These are phyloP conservation scores for Microcyclospora tardicrescens DNA, from an alignment of 2,329 filamentous ascomycete genomes.

Conservation along the genomic window DNA sequence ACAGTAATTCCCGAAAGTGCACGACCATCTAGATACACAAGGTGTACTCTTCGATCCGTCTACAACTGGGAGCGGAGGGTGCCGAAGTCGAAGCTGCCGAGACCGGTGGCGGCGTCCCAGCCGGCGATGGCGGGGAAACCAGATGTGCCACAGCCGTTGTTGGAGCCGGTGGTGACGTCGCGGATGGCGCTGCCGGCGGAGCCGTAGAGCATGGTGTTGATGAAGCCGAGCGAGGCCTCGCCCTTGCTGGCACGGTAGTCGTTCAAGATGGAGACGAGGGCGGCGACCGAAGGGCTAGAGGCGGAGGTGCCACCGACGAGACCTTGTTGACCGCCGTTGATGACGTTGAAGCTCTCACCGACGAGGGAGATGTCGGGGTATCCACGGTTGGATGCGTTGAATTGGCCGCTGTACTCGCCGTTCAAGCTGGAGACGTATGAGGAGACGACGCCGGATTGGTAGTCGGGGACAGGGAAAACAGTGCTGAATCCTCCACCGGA, in stretches of 20 bases:
- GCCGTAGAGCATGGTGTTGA: conserved; percentile 45
- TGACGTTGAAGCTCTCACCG: conserved; percentile 27
- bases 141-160: conserved; percentile 6
- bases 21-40: too few species aligned
- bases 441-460: conserved; percentile 27
- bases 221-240: conserved; percentile 32
- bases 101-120: conserved; percentile 11
- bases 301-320: conserved; percentile 34
- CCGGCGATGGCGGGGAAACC: conserved; percentile 9
- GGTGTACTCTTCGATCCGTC: too few species aligned
- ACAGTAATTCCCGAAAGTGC: too few species aligned
- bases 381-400: conserved; percentile 27
- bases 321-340: conserved; percentile 26
- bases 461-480: conserved; percentile 27
- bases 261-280: conserved; percentile 47
- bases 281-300: conserved; percentile 43
- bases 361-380: conserved; percentile 30
- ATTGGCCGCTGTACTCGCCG: conserved; percentile 25
- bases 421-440: conserved; percentile 27
- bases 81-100: conserved; percentile 4
- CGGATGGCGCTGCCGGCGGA: conserved; percentile 16
- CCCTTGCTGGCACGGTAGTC: conserved; percentile 41
- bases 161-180: conserved; percentile 21
- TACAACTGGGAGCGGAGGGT: background rate
- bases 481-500: conserved; percentile 24